Conservation (phyloP, 1,139 yeast species). For the Geotrichum candidum region DNA sequence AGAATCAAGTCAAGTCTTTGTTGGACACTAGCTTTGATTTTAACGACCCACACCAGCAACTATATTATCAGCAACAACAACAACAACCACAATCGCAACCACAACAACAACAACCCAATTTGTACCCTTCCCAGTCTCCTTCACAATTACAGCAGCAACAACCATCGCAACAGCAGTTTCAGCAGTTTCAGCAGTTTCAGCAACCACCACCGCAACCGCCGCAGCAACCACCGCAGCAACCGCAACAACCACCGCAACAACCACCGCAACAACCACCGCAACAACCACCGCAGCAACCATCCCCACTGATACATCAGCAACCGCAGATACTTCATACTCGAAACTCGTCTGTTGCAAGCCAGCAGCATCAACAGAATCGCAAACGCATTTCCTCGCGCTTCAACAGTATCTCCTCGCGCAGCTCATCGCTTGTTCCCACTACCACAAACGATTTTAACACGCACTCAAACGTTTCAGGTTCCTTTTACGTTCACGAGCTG, state of each 20-base stretch:
- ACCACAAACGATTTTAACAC: slow-evolving; percentile 6
- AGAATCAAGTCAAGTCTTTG: neutral
- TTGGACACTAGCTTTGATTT: slow-evolving; percentile 10
- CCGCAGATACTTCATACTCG: neutral
- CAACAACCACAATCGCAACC: neutral
- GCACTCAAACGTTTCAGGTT: slow-evolving; percentile 28
- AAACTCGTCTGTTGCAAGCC: neutral
- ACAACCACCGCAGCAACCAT: neutral
- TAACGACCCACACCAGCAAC: neutral
- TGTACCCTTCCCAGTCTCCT: neutral
- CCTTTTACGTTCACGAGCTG: slow-evolving; percentile 50
- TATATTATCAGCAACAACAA: neutral
- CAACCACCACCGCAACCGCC: neutral
- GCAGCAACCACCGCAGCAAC: neutral
- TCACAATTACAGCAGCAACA: slow-evolving; percentile 1
- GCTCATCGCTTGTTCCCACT: slow-evolving; percentile 5
- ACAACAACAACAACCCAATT: neutral
- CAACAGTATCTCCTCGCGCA: slow-evolving; percentile 15
- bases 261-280: neutral
- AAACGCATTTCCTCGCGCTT: neutral
- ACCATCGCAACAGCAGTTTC: neutral
- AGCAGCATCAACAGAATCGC: neutral
- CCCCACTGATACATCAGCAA: neutral
- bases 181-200: neutral
- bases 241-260: neutral